Conservation (phyloP, 2,329 filamentous ascomycete species). For the Dactylellina leptospora region DNA sequence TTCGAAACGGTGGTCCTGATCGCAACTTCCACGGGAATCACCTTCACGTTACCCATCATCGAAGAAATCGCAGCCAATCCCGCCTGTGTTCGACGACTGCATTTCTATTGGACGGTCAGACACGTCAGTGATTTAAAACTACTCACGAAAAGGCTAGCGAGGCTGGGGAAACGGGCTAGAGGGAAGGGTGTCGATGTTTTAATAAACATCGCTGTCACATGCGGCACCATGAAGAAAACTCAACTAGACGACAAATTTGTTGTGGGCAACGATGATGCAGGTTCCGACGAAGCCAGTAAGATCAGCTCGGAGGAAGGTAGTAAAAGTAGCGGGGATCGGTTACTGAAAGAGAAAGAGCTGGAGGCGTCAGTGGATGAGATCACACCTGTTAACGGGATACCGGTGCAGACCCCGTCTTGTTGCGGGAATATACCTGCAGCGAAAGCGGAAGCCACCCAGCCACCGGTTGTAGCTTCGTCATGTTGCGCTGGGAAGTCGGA, state of each 20-base stretch:
- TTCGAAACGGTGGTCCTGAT: constrained; percentile 95
- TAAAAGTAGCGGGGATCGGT: constrained; percentile 24
- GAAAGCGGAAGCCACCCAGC: background rate
- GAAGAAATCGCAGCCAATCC: constrained; percentile 66
- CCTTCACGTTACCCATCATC: constrained; percentile 88
- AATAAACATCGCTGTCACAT: constrained; percentile 41
- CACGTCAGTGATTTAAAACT: constrained; percentile 49
- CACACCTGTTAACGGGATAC: constrained; percentile 2
- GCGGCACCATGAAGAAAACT: constrained; percentile 45
- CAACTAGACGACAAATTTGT: constrained; percentile 21
- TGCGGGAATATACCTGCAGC: constrained; percentile 3
- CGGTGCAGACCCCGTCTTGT: constrained; percentile 1
- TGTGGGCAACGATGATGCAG: constrained; percentile 12
- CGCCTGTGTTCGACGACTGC: constrained; percentile 37
- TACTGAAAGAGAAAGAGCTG: constrained; percentile 23
- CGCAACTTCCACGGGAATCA: constrained; percentile 93
- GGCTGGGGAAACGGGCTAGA: constrained; percentile 22
- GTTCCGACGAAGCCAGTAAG: constrained; percentile 1
- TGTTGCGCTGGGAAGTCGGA: constrained; percentile 7
- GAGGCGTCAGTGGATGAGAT: constrained; percentile 26
- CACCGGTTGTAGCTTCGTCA: too few relatives aligned
- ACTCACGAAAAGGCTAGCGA: constrained; percentile 39
- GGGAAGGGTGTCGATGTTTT: constrained; percentile 40
- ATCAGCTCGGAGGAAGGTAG: too few relatives aligned
- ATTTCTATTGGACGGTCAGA: constrained; percentile 49